Conservation (phyloP, 208 protist species). For the Zelonia costaricensis region DNA sequence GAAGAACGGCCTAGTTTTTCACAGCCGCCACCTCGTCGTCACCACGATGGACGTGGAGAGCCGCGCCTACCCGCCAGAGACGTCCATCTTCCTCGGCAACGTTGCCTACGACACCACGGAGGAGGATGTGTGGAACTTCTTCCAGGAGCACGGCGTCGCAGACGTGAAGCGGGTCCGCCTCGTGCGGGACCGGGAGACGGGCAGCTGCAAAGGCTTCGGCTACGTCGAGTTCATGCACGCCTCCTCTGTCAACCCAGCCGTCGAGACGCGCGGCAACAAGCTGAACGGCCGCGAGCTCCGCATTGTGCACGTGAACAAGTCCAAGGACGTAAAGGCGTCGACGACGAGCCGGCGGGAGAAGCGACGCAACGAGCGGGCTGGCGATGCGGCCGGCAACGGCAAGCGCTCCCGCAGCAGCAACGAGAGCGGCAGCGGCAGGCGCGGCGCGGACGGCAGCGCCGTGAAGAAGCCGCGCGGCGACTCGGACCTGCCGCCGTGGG, state of each 20-base stretch:
- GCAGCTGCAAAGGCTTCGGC: constrained; percentile 87
- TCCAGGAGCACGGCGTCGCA: constrained; percentile 70
- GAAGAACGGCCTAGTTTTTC: constrained; percentile 71
- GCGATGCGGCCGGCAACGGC: constrained; percentile 9
- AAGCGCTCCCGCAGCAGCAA: constrained; percentile 16
- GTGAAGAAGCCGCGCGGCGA: constrained; percentile 34
- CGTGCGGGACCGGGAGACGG: constrained; percentile 82
- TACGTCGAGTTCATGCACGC: constrained; percentile 84
- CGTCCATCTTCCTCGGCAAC: constrained; percentile 90
- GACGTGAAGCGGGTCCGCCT: constrained; percentile 84
- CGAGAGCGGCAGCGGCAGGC: background rate
- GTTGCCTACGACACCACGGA: constrained; percentile 83
- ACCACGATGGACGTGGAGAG: constrained; percentile 70
- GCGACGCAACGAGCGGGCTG: constrained; percentile 28
- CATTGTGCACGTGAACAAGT: constrained; percentile 88
- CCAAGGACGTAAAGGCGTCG: constrained; percentile 62
- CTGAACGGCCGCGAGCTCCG: constrained; percentile 79
- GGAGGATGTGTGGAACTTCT: constrained; percentile 86
- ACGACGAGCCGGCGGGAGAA: constrained; percentile 71
- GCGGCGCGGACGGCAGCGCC: background rate
- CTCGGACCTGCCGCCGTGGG: constrained; percentile 56
- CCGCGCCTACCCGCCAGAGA: constrained; percentile 74
- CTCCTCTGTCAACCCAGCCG: constrained; percentile 59
- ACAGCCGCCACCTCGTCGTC: constrained; percentile 83
- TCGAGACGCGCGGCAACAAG: constrained; percentile 59